Conservation (phyloP, 768 basidiomycete species). For the Agaricus sinodeliciosus region DNA sequence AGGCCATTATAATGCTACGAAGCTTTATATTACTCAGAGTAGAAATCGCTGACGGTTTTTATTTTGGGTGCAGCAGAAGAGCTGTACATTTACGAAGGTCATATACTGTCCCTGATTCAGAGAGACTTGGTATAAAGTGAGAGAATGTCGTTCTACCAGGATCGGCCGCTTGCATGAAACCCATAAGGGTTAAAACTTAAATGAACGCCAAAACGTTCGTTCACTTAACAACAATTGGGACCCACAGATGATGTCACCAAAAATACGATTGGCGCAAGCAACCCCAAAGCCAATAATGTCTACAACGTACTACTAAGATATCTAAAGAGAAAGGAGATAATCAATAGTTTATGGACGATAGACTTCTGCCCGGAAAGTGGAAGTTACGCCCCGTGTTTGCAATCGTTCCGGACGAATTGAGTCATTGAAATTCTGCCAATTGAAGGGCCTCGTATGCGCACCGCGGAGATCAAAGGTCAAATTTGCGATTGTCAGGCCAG, state of each 20-base stretch:
- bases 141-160: too few relatives aligned
- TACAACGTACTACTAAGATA: constrained; percentile 3
- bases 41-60: too few relatives aligned
- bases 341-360: constrained; percentile 1
- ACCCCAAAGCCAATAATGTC: neutral
- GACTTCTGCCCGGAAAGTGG: neutral
- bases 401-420: neutral
- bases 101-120: too few relatives aligned
- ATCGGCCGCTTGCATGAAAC: too few relatives aligned
- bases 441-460: constrained; percentile 3
- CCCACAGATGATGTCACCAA: neutral
- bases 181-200: too few relatives aligned
- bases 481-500: neutral
- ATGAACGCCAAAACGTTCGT: too few relatives aligned
- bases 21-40: too few relatives aligned
- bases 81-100: too few relatives aligned
- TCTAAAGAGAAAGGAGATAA: neutral
- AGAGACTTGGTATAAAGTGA: too few relatives aligned
- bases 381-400: neutral
- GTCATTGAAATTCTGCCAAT: constrained; percentile 4
- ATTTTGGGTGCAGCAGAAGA: too few relatives aligned
- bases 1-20: too few relatives aligned
- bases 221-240: neutral
- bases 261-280: neutral
- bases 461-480: constrained; percentile 3